Evolutionary conservation across 805 yeast species (phyloP).

Genomic region (Ogataea populi-albae): DNA sequence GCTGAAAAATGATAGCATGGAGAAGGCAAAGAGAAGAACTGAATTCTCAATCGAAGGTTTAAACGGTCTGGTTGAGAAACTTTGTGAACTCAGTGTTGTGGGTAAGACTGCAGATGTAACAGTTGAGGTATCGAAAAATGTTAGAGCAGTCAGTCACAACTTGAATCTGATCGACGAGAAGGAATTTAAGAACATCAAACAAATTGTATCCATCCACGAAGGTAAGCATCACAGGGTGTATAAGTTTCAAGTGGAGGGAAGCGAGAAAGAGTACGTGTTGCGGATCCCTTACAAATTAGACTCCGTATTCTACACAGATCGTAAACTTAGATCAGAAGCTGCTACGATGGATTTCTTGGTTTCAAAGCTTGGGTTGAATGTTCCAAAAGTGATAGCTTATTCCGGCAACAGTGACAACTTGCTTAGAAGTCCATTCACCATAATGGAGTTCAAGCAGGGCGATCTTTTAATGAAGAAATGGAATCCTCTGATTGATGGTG

Average conservation of each 20-base stretch:
- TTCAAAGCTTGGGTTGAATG: conserved; percentile 59
- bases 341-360: conserved; percentile 87
- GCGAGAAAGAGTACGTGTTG: conserved; percentile 51
- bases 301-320: conserved; percentile 58
- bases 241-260: conserved; percentile 54
- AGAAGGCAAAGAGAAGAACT: conserved; percentile 75
- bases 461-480: conserved; percentile 82
- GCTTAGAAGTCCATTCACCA: conserved; percentile 68
- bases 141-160: conserved; percentile 23
- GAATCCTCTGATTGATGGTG: conserved; percentile 75
- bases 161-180: conserved; percentile 17
- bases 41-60: conserved; percentile 80
- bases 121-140: conserved; percentile 13
- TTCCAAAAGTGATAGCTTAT: conserved; percentile 72
- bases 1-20: conserved; percentile 73
- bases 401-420: conserved; percentile 62
- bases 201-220: conserved; percentile 83
- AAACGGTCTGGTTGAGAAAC: conserved; percentile 40
- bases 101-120: neutral
- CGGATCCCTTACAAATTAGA: conserved; percentile 84
- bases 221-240: conserved; percentile 93
- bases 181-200: conserved; percentile 44
- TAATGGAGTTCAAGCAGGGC: conserved; percentile 80
- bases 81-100: conserved; percentile 14
- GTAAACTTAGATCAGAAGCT: conserved; percentile 80